phyloP scores from a whole-genome alignment of 306 rosid genomes.

The Ormosia semicastrata region DNA sequence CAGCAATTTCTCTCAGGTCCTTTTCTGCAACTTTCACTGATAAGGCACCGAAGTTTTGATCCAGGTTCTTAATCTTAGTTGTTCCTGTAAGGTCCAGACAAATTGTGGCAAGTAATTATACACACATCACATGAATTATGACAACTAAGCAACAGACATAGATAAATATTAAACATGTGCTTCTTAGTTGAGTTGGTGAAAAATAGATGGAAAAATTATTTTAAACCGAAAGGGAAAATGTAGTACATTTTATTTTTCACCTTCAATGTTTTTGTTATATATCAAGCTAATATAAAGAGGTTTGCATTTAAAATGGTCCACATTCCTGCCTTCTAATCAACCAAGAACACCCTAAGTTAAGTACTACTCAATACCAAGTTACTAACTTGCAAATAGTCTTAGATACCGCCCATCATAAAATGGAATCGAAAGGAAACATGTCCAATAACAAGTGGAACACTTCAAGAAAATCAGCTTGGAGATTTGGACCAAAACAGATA shows the following conservation, averaged over 20 bases:
- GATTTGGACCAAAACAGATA: not conserved
- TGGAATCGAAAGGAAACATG: not conserved
- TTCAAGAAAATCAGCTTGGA: not conserved
- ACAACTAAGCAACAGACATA: not conserved
- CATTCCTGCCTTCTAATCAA: not conserved
- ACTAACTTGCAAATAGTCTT: not conserved
- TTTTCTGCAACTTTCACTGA: conserved; percentile 43
- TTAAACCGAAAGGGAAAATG: not conserved
- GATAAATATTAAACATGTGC: not conserved
- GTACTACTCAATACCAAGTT: not conserved
- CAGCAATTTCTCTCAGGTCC: conserved; percentile 47
- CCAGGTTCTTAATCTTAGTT: conserved; percentile 64
- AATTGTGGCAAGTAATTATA: not conserved
- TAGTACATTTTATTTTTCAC: not conserved
- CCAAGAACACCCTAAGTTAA: not conserved
- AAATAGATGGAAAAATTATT: not conserved
- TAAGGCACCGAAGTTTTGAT: conserved; percentile 56
- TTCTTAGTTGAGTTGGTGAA: not conserved
- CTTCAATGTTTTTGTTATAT: not conserved
- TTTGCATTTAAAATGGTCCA: not conserved
- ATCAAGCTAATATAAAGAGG: not conserved
- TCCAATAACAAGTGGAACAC: not conserved
- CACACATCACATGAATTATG: not conserved
- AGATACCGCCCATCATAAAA: not conserved
- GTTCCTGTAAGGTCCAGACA: conserved; percentile 45